phyloP scores from a whole-genome alignment of 805 yeast genomes.

The Nakazawaea wyomingensis region DNA sequence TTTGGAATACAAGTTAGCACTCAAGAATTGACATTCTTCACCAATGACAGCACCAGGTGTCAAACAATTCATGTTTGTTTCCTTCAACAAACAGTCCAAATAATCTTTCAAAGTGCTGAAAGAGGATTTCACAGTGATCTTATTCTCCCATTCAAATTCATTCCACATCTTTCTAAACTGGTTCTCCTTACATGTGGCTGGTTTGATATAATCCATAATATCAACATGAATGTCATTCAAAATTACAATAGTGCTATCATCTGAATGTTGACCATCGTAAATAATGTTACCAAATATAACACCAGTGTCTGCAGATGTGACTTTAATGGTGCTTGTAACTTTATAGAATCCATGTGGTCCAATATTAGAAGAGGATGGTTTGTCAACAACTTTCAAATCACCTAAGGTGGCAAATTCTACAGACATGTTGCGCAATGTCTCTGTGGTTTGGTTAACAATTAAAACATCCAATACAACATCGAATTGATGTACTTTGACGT shows the following conservation, averaged over 20 bases:
- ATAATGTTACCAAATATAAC: slow-evolving; percentile 96
- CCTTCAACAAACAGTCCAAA: slow-evolving; percentile 66
- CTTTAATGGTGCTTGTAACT: slow-evolving; percentile 84
- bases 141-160: slow-evolving; percentile 99
- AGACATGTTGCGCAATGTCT: slow-evolving; percentile 82
- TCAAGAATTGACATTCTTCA: slow-evolving; percentile 83
- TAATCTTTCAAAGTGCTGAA: slow-evolving; percentile 67
- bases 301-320: slow-evolving; percentile 96
- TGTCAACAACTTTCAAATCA: slow-evolving; percentile 90
- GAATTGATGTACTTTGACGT: slow-evolving; percentile 91
- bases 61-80: slow-evolving; percentile 90
- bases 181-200: slow-evolving; percentile 84
- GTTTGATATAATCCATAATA: slow-evolving; percentile 95
- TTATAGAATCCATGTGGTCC: slow-evolving; percentile 98
- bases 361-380: slow-evolving; percentile 81
- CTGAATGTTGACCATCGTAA: slow-evolving; percentile 93
- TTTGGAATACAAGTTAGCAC: slow-evolving; percentile 89
- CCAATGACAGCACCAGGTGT: slow-evolving; percentile 91
- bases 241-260: slow-evolving; percentile 83
- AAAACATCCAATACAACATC: slow-evolving; percentile 93
- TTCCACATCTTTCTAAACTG: slow-evolving; percentile 98
- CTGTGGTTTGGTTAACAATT: slow-evolving; percentile 89
- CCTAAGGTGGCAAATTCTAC: slow-evolving; percentile 97
- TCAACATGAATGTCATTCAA: slow-evolving; percentile 93
- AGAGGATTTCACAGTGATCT: slow-evolving; percentile 78